Evolutionary conservation across 164 flowering plant species (phyloP).

Genomic region (Protea cynaroides): DNA sequence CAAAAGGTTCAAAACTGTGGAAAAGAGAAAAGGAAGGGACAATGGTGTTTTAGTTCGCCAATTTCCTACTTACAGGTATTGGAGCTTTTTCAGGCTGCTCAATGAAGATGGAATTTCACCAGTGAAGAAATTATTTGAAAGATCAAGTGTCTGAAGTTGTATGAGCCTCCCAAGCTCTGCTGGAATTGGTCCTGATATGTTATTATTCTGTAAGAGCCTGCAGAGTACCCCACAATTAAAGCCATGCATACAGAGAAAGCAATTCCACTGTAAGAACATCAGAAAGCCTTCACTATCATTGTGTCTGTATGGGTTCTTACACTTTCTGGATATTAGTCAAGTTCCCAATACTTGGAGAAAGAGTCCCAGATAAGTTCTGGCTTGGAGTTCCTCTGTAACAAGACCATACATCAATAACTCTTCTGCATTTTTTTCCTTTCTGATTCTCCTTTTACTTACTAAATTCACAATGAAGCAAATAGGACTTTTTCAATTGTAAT

Average conservation of each 20-base stretch:
- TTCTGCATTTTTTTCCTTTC: background rate
- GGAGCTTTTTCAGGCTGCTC: conserved; percentile 47
- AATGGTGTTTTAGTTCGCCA: too few relatives aligned
- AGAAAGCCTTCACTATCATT: too few relatives aligned
- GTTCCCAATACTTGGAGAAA: conserved; percentile 81
- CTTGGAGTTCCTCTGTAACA: conserved; percentile 77
- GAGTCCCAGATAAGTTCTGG: conserved; percentile 72
- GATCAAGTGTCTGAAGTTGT: conserved; percentile 74
- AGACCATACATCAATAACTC: conserved; percentile 11
- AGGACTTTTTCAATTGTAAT: too few relatives aligned
- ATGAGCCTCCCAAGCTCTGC: conserved; percentile 62
- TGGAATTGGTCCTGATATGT: conserved; percentile 76
- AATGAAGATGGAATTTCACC: conserved; percentile 64
- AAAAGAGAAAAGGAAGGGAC: too few relatives aligned
- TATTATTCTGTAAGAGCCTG: conserved; percentile 82
- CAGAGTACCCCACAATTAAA: conserved; percentile 14
- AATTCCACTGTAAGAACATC: too few relatives aligned
- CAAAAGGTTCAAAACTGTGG: background rate
- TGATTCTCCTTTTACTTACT: too few relatives aligned
- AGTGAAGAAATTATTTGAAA: conserved; percentile 62
- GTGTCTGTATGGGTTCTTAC: conserved; percentile 39
- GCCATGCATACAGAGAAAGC: too few relatives aligned
- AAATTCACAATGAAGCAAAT: too few relatives aligned
- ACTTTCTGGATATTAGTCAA: conserved; percentile 80
- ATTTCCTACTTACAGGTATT: conserved; percentile 59